Conservation (phyloP, 106 monocot genomes). For the Platanthera zijinensis region DNA sequence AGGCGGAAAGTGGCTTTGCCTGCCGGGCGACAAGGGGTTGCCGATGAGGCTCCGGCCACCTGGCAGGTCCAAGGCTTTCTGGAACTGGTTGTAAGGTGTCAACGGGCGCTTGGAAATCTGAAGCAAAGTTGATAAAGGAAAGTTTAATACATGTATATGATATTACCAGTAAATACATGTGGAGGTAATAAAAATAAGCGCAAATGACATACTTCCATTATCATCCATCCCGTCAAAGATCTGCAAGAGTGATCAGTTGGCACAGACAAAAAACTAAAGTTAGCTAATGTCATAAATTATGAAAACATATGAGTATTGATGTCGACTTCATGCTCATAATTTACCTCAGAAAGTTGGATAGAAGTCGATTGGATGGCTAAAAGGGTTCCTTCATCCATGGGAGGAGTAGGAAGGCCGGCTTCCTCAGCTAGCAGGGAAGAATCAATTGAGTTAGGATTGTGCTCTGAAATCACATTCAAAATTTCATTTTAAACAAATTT, state of each 20-base stretch:
- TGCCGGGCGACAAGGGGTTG: no score
- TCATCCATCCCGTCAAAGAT: no score
- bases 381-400: constrained; percentile 75
- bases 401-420: constrained; percentile 68
- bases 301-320: not conserved
- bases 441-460: constrained; percentile 49
- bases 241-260: not conserved
- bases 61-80: no score
- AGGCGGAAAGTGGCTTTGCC: no score
- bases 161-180: no score
- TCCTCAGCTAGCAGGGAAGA: constrained; percentile 39
- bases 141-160: no score
- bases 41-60: no score
- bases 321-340: not conserved
- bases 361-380: constrained; percentile 42
- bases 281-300: constrained; percentile 3
- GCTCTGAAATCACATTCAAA: constrained; percentile 21
- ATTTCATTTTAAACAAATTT: not conserved
- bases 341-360: constrained; percentile 79
- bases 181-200: no score
- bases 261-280: constrained; percentile 4
- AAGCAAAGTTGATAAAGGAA: no score
- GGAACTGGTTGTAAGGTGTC: no score
- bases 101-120: no score
- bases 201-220: no score